Evolutionary conservation across 805 yeast genomes (phyloP), one percentile per base, ranked within the genome.

Genomic region (Metschnikowia sp.): DNA sequence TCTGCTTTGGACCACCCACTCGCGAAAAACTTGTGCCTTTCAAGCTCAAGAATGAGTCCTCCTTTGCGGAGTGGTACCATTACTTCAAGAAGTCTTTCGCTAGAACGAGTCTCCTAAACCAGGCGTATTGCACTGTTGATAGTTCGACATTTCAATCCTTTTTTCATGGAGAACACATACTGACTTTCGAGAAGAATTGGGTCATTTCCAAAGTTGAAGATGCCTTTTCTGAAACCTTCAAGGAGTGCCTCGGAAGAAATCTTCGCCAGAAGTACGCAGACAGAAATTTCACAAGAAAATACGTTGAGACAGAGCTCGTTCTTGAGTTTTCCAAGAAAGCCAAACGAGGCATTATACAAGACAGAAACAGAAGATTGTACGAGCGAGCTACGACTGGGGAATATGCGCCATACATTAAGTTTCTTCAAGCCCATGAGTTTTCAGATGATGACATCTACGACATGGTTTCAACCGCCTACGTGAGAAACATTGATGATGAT

Each of bases 401-500:
- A 9, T 37, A 29, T 32, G 32, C n/a, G 9, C 32, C 36, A n/a
- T 43, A 37, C 19, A 18, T 43, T 10, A 19, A 11, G 12, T 43
- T 43, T 31, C 46, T 43, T 26, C 34, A 37, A 43, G 46, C 46
- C 28, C 46, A 43, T 26, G 46, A 43, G 9, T 43, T 43, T 19
- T 36, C 41, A 2, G 37, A 43, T 10, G 41, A 36, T 3, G 46
- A 43, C 8, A 43, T 43, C 11, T 43, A 32, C 18, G 46, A 43
- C 15, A 15, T 43, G 36, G 32, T 32, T 26, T 31, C 46, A 11
- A 37, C 41, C 34, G 46, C 41, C 3, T 36, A 37, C 10, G 41
- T 43, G 19, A 43, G 46, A 37, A 43, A 43, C 15, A 36, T 32
- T 13, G 13, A 43, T 22, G 40, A 32, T 13, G 46, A 43, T 32